Conservation (phyloP, 345 rosid genomes). For the Lepidium sativum region DNA sequence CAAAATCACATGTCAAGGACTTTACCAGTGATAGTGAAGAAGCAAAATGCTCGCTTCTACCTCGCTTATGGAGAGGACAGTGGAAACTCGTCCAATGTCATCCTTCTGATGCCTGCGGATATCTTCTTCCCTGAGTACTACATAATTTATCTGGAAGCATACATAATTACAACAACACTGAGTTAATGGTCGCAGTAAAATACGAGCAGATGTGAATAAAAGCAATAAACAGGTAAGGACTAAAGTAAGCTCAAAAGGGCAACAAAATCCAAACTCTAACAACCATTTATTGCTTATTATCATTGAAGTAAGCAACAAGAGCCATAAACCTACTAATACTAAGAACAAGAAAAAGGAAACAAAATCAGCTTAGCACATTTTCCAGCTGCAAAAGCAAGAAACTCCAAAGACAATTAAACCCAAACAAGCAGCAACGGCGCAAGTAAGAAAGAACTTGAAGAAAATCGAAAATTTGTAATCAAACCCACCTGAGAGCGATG, state of each 20-base stretch:
- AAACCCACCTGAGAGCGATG: conserved; percentile 50
- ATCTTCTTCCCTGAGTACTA: conserved; percentile 61
- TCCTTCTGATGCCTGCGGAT: conserved; percentile 60
- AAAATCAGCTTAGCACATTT: neutral
- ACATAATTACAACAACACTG: conserved; percentile 1
- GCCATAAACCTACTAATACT: neutral
- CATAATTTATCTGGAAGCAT: conserved; percentile 51
- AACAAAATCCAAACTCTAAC: neutral
- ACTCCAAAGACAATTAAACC: neutral
- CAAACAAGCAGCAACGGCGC: neutral
- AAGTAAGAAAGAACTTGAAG: neutral
- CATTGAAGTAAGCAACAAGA: neutral
- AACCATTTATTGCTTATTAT: neutral
- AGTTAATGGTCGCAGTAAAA: neutral
- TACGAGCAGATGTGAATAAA: conserved; percentile 10
- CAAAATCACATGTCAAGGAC: neutral
- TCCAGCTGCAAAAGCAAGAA: neutral
- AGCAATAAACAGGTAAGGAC: neutral
- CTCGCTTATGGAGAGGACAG: conserved; percentile 63
- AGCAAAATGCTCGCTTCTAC: conserved; percentile 58
- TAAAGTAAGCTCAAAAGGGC: neutral
- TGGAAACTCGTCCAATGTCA: conserved; percentile 56
- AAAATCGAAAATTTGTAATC: neutral
- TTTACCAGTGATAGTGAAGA: conserved; percentile 70
- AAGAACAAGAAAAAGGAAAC: neutral